Evolutionary conservation across 2,329 filamentous ascomycete species (phyloP), one percentile per base, ranked within the genome.

Genomic region (Cercospora sp.): DNA sequence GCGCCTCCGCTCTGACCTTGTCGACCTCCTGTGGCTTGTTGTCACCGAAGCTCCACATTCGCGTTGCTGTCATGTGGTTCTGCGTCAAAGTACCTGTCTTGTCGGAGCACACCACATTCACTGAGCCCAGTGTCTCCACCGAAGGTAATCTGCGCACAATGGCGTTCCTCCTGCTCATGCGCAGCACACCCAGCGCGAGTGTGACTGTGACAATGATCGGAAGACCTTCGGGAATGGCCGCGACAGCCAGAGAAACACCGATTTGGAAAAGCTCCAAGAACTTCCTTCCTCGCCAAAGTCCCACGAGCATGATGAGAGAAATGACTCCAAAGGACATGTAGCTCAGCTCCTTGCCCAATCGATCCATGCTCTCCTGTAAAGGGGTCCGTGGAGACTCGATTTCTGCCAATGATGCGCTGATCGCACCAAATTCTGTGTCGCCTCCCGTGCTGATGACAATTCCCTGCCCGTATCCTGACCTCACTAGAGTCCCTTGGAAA

Each of bases 191-290:
- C 13, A 99, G 85, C 45, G 95, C 95, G 65, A 99, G 85, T 0
- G 95, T 99, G 37, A 99, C 95, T 0, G 95, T 99, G 32, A 99
- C 96, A 75, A 99, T 99, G 77, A 99, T 99, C 0, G 95, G 95
- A 5, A 99, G 85, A 21, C 95, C 95, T 82, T 98, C 94, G 0
- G 94, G 94, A 74, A 98, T 98, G 16, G 94, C 94, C 51, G 95
- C 95, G 9, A 99, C 95, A 28, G 95, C 95, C 45, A 99, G 87
- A 9, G 95, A 98, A 55, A 99, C 95, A 16, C 94, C 97, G 73
- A 98, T 97, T 32, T 95, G 97, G 76, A 99, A 99, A 77, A 99
- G 96, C 71, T 99, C 94, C 45, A 99, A 85, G 62, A 97, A 83
- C 64, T 90, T 88, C 81, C 97, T 94, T 21, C 95, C 95, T 78